Base-by-base conservation (phyloP, 169 alveolate species). In the Eimeria acervulina region DNA sequence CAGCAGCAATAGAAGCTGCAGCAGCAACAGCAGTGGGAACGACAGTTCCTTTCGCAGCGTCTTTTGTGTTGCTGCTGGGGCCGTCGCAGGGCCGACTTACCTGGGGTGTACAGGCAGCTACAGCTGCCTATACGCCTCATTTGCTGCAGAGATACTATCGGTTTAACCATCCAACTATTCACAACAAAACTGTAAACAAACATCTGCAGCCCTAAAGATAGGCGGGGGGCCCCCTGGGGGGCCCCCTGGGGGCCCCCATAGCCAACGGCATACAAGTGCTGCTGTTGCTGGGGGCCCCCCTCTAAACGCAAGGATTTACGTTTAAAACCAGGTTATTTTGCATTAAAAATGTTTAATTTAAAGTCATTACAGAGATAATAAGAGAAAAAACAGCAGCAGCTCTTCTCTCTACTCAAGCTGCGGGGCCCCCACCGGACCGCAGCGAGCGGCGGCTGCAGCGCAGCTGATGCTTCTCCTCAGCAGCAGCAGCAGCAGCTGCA, bases 171-270 rank as follows among this genome's bases (percentile, higher is more conserved):
- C n/a, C n/a, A n/a, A n/a, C n/a, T n/a, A n/a, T n/a, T n/a, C n/a
- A n/a, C n/a, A n/a, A n/a, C n/a, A n/a, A n/a, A n/a, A n/a, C n/a
- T n/a, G n/a, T n/a, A n/a, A n/a, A n/a, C n/a, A n/a, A n/a, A n/a
- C n/a, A n/a, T n/a, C n/a, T n/a, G n/a, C n/a, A n/a, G n/a, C n/a
- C n/a, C n/a, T n/a, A n/a, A n/a, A n/a, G n/a, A n/a, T n/a, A n/a
- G n/a, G n/a, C n/a, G n/a, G n/a, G 51, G 83, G 83, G 31, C n/a
- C 83, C 83, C n/a, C 51, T 10, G 6, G 38, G 74, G 74, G 74
- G 74, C 74, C 74, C 74, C 72, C 38, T 26, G 36, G 33, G 33
- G 59, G 59, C 59, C 59, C 59, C 59, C 68, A 19, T 15, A 8
- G 1, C 59, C 6, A 17, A 17, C 21, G 59, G 59, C 59, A 13